These are phyloP conservation scores for Hamamelis virginiana DNA, from an alignment of 164 flowering plant genomes.

Conservation along the genomic window DNA sequence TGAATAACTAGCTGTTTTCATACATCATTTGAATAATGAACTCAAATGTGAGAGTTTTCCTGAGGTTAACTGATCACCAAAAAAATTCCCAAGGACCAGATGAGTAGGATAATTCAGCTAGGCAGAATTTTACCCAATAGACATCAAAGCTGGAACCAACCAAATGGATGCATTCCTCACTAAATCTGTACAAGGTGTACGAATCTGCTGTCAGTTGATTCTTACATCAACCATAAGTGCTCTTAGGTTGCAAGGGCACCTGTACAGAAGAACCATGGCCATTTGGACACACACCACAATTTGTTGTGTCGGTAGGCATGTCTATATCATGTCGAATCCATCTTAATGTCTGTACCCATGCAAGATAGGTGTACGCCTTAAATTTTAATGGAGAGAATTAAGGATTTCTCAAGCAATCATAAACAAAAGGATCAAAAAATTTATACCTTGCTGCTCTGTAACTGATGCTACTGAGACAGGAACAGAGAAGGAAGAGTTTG, in stretches of 20 bases:
- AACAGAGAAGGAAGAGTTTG: slow-evolving; percentile 46
- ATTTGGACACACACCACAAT: too few relatives aligned
- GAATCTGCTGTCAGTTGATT: not conserved
- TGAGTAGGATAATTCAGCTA: not conserved
- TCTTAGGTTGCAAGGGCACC: not conserved
- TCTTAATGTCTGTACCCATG: not conserved
- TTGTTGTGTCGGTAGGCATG: too few relatives aligned
- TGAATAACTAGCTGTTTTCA: not conserved
- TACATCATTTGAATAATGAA: not conserved
- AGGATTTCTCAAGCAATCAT: not conserved
- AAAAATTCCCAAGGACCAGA: not conserved
- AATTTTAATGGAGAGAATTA: too few relatives aligned
- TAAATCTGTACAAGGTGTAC: not conserved
- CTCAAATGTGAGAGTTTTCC: not conserved
- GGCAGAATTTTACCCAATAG: not conserved
- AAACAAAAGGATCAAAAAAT: not conserved
- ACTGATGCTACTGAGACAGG: slow-evolving; percentile 31
- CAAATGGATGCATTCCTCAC: not conserved
- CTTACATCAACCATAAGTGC: not conserved
- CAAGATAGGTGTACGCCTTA: too few relatives aligned
- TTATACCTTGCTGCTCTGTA: slow-evolving; percentile 42
- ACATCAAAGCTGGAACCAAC: not conserved
- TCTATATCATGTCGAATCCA: not conserved
- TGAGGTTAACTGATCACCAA: not conserved
- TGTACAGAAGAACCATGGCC: not conserved